phyloP scores from a whole-genome alignment of 2,329 filamentous ascomycete genomes.

The Fusarium incarnatum region DNA sequence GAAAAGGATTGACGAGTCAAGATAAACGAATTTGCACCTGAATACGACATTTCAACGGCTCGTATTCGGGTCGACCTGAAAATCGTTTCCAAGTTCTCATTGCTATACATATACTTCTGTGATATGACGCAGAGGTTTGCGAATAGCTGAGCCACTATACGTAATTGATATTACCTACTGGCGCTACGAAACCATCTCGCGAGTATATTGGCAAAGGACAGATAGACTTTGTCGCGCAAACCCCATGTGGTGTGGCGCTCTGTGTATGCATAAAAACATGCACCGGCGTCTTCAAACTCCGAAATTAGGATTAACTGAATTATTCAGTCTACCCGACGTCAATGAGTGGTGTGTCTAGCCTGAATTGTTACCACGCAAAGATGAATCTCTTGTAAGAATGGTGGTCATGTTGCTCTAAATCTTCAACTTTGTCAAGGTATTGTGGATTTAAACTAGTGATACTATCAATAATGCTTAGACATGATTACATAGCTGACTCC shows the following conservation, averaged over 20 bases:
- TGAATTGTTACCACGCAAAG: fast-evolving
- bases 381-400: fast-evolving
- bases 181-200: fast-evolving
- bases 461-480: no score
- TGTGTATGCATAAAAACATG: background rate
- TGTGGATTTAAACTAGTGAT: no score
- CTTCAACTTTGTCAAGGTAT: no score
- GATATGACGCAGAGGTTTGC: background rate
- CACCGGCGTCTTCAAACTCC: background rate
- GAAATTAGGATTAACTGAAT: background rate
- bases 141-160: background rate
- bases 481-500: no score
- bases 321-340: background rate
- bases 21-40: background rate
- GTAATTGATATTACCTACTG: background rate
- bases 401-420: no score
- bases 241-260: background rate
- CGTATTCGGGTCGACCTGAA: background rate
- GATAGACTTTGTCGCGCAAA: background rate
- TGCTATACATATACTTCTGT: background rate
- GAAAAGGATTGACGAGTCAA: background rate
- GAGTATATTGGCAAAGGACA: background rate
- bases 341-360: fast-evolving
- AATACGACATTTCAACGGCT: background rate
- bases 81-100: background rate